Percentiles rank a stretch among this genome's conserved stretches.
Conservation (phyloP, 352 stramenopile species). For the Globisporangium emineosum region DNA sequence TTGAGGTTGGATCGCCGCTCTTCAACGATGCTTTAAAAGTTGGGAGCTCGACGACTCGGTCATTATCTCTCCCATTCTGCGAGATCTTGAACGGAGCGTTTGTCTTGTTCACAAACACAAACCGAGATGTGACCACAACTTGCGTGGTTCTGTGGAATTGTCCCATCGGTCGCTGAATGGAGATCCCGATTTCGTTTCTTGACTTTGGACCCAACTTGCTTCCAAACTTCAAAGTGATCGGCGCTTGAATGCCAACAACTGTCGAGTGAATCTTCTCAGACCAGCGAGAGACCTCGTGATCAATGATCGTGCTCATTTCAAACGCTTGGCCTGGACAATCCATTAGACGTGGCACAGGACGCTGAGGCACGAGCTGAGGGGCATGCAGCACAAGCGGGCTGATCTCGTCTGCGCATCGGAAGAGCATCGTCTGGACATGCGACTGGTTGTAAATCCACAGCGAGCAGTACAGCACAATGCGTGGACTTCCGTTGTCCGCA, state of each 20-base stretch:
- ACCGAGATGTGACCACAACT: conserved; percentile 81
- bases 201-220: conserved; percentile 63
- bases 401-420: conserved; percentile 64
- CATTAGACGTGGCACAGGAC: conserved; percentile 75
- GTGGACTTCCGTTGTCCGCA: conserved; percentile 76
- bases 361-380: conserved; percentile 62
- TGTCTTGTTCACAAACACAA: conserved; percentile 88
- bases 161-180: conserved; percentile 78
- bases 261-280: conserved; percentile 86
- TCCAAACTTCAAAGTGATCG: conserved; percentile 75
- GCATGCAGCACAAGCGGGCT: conserved; percentile 40
- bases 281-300: conserved; percentile 81
- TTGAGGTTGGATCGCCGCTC: conserved; percentile 31
- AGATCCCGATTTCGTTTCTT: conserved; percentile 80
- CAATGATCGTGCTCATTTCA: conserved; percentile 85
- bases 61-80: conserved; percentile 53
- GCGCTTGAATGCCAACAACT: conserved; percentile 82
- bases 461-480: conserved; percentile 79
- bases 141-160: conserved; percentile 88
- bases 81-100: conserved; percentile 72
- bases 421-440: conserved; percentile 74
- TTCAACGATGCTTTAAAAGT: conserved; percentile 22
- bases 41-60: conserved; percentile 64
- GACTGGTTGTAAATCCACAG: conserved; percentile 91
- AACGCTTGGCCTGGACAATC: conserved; percentile 81